phyloP scores from a whole-genome alignment of 495 filamentous ascomycete species.

The Annulohypoxylon bovei region DNA sequence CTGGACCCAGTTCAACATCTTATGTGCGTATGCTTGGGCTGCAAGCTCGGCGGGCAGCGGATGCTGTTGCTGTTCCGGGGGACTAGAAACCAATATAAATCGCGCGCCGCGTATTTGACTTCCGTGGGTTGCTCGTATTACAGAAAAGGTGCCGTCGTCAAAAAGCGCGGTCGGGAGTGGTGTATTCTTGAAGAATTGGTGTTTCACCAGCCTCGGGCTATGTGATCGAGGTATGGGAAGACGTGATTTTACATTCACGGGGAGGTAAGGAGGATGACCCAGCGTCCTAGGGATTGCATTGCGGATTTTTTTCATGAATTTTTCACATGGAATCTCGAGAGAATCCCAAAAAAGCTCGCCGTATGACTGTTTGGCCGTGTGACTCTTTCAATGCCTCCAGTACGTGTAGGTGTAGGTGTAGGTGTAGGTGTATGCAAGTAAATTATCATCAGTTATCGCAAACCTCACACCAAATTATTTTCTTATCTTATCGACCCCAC shows the following conservation, averaged over 20 bases:
- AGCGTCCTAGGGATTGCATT: neutral
- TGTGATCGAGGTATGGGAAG: neutral
- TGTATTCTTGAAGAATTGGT: conserved; percentile 5
- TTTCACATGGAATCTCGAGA: neutral
- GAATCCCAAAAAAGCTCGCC: neutral
- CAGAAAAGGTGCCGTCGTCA: neutral
- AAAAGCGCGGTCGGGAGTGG: conserved; percentile 20
- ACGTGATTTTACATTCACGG: conserved; percentile 6
- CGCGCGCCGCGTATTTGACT: neutral
- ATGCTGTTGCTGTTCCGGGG: neutral
- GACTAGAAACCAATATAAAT: conserved; percentile 7
- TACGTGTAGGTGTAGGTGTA: no score
- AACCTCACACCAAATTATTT: neutral
- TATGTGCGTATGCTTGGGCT: conserved; percentile 4
- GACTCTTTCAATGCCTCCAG: neutral
- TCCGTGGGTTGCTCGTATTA: conserved; percentile 8
- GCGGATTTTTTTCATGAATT: conserved; percentile 11
- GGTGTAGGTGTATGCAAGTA: neutral
- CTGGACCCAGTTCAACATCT: conserved; percentile 77
- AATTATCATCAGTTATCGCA: neutral
- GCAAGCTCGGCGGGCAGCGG: neutral
- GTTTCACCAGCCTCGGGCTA: neutral
- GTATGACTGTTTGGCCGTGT: neutral
- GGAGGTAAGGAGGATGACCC: neutral
- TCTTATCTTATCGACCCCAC: neutral